A percentile compares a stretch with the other conserved stretches of the same genome.
These are phyloP conservation scores for Coemansia sp. DNA, from an alignment of 192 early-diverging fungal genomes.

Conservation along the genomic window DNA sequence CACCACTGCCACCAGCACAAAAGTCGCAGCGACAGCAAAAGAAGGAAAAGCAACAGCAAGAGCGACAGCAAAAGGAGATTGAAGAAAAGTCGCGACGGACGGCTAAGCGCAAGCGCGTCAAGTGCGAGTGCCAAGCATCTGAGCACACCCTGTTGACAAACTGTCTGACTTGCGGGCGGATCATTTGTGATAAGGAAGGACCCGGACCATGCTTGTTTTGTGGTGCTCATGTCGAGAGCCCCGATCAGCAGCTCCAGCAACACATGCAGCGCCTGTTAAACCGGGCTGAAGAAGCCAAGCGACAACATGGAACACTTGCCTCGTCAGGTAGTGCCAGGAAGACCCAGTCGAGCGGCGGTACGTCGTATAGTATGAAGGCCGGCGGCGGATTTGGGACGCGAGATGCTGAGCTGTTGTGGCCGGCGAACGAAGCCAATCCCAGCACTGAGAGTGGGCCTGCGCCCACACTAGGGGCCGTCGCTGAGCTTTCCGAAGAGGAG, in stretches of 20 bases:
- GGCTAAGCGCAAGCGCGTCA: conserved; percentile 37
- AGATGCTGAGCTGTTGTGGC: conserved; percentile 27
- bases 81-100: conserved; percentile 20
- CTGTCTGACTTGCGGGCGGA: conserved; percentile 59
- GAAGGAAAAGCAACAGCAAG: conserved; percentile 29
- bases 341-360: neutral
- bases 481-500: conserved; percentile 38
- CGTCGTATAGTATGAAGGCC: conserved; percentile 33
- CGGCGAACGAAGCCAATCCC: neutral
- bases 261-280: conserved; percentile 39
- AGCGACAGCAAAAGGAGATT: conserved; percentile 19
- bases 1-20: neutral
- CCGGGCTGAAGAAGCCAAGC: conserved; percentile 14
- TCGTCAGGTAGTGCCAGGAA: neutral
- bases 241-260: conserved; percentile 50
- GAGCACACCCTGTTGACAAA: conserved; percentile 55
- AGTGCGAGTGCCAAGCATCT: conserved; percentile 56
- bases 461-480: neutral
- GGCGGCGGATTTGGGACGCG: conserved; percentile 24
- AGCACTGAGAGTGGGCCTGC: neutral
- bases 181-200: conserved; percentile 56
- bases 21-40: conserved; percentile 46
- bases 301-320: neutral
- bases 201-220: conserved; percentile 59
- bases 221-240: conserved; percentile 42